Conservation (phyloP, 1,284 basidiomycete species). For the Trametes pubescens region DNA sequence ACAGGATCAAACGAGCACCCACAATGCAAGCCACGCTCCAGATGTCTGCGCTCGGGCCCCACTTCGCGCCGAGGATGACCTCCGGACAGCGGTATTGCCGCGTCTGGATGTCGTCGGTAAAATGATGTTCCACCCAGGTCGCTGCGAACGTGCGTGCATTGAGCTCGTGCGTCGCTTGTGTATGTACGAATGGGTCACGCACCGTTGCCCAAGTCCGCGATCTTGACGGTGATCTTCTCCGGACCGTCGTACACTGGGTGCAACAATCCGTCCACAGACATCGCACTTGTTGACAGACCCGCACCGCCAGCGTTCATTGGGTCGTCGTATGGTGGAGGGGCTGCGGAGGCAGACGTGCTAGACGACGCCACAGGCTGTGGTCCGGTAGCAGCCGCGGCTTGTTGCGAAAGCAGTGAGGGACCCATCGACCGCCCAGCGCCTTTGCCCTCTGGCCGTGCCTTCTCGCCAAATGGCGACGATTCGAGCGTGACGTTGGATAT, state of each 20-base stretch:
- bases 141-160: conserved; percentile 49
- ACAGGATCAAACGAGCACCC: conserved; percentile 42
- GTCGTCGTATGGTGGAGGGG: conserved; percentile 35
- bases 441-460: conserved; percentile 49
- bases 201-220: conserved; percentile 97
- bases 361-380: conserved; percentile 29
- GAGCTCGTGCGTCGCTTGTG: conserved; percentile 1
- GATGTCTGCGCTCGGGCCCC: conserved; percentile 94
- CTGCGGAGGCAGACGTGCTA: not conserved
- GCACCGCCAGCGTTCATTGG: conserved; percentile 28
- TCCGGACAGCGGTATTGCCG: conserved; percentile 98
- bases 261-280: conserved; percentile 48
- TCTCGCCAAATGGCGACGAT: conserved; percentile 61
- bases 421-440: conserved; percentile 52
- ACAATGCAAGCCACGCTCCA: conserved; percentile 98
- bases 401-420: conserved; percentile 85
- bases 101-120: conserved; percentile 97
- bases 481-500: conserved; percentile 75
- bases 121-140: conserved; percentile 91
- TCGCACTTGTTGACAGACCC: conserved; percentile 49
- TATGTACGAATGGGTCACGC: conserved; percentile 36
- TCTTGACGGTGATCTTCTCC: conserved; percentile 98
- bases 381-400: conserved; percentile 55
- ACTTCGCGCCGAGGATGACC: conserved; percentile 93
- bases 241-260: conserved; percentile 37